Evolutionary conservation across 1,284 basidiomycete species (phyloP), one percentile per base, ranked within the genome.

Genomic region (Fereydounia khargensis): DNA sequence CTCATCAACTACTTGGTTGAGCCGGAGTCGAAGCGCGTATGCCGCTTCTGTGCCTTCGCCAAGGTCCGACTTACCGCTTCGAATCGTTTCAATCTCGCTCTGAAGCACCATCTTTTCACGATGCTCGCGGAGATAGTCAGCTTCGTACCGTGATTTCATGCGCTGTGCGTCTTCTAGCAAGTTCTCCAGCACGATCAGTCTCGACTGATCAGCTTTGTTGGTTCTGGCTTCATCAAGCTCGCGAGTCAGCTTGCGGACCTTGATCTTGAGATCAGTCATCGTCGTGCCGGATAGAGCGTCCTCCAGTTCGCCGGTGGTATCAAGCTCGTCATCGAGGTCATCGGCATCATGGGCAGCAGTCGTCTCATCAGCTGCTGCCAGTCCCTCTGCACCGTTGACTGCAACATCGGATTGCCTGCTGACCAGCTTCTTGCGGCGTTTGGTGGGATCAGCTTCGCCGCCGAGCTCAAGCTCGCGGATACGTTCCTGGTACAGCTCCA

Each of bases 401-500:
- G 54, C 60, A 14, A 59, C 60, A 7, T 59, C 62, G 32, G 47
- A 49, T 11, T 32, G 36, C 36, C 37, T 51, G 48, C 38, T 64
- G 20, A 47, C 48, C 13, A 46, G 37, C 39, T 46, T 46, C 39
- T 45, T 76, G 80, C 36, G 78, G 75, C 54, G 80, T 79, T 27
- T 81, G 78, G 34, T 80, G 1, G 14, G 6, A 16, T 16, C 28
- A 13, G 46, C 19, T n/a, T 62, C 49, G 17, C 43, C 46, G 2
- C 65, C 71, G 0, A 89, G 78, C 76, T 96, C 92, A 19, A 95
- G 80, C 77, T 96, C 92, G 35, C 84, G 83, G 30, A 94, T 83
- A n/a, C 89, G 84, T 73, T 96, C 91, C 74, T 94, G 89, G 68
- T 90, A 91, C 6, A 91, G 77, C 60, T 89, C 88, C 31, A 94